Percentiles rank a stretch among this genome's conserved stretches.
These are phyloP conservation scores for Fusarium luffae DNA, from an alignment of 2,329 filamentous ascomycete species.

Conservation along the genomic window DNA sequence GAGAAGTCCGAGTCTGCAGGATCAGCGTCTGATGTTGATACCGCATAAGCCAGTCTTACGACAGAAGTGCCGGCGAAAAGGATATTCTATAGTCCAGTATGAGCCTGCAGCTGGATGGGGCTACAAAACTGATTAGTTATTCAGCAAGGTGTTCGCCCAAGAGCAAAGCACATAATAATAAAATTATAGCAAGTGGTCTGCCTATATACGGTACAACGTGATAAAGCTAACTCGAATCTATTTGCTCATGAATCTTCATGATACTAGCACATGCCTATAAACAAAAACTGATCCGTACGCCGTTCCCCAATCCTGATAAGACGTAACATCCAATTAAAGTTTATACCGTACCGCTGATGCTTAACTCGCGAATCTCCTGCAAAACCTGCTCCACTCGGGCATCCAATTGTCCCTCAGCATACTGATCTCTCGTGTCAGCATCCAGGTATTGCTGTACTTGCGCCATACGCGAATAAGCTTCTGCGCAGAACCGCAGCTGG, in stretches of 20 bases:
- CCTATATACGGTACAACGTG: not conserved
- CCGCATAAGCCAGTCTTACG: not conserved
- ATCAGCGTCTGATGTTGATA: constrained; percentile 12
- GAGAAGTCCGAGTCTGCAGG: constrained; percentile 1
- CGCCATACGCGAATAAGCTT: constrained; percentile 97
- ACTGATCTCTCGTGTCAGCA: constrained; percentile 93
- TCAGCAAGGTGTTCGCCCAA: not conserved
- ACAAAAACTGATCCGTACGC: constrained; percentile 45
- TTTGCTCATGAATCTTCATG: constrained; percentile 39
- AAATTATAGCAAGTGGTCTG: constrained; percentile 1
- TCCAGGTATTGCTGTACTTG: constrained; percentile 99
- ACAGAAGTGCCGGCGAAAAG: no score
- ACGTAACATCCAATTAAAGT: constrained; percentile 5
- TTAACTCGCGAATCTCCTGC: constrained; percentile 96
- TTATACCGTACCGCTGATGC: constrained; percentile 81
- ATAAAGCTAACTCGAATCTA: constrained; percentile 35
- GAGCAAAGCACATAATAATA: not conserved
- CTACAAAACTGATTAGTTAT: not conserved
- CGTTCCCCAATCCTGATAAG: constrained; percentile 35
- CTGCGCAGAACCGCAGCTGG: constrained; percentile 95
- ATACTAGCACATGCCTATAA: constrained; percentile 45
- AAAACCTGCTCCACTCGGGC: constrained; percentile 92
- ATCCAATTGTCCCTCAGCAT: constrained; percentile 92
- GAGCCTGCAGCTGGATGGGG: not conserved
- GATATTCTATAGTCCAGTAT: not conserved